These are phyloP conservation scores for Hibiscus mutabilis DNA, from an alignment of 345 rosid genomes.

Conservation along the genomic window DNA sequence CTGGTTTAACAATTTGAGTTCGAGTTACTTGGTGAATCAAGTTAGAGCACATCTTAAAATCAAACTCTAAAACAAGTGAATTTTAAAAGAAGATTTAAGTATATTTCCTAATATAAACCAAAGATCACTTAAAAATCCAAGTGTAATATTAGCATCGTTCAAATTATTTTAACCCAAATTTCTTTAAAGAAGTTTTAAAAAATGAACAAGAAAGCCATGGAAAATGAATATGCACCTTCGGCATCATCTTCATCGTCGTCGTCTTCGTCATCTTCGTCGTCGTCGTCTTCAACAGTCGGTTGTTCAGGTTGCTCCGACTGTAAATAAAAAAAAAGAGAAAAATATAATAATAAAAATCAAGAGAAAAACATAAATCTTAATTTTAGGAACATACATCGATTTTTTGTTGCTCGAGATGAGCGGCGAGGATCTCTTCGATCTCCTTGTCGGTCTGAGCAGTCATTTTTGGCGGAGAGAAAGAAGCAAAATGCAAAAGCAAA, in stretches of 20 bases:
- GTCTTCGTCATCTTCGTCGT: slow-evolving; percentile 60
- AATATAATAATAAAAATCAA: not conserved
- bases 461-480: slow-evolving; percentile 31
- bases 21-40: not conserved
- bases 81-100: no score
- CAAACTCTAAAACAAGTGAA: not conserved
- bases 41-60: not conserved
- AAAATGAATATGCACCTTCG: slow-evolving; percentile 22
- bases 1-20: not conserved
- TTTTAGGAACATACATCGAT: slow-evolving; percentile 31
- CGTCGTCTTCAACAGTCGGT: slow-evolving; percentile 46
- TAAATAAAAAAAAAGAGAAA: not conserved
- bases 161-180: not conserved
- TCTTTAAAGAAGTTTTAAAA: not conserved
- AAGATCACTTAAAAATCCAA: not conserved
- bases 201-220: not conserved
- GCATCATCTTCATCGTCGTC: slow-evolving; percentile 55
- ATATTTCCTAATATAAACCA: not conserved
- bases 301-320: slow-evolving; percentile 28
- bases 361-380: not conserved
- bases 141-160: not conserved
- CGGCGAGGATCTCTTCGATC: slow-evolving; percentile 59
- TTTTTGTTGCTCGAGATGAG: slow-evolving; percentile 57
- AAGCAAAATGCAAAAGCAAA: no score
- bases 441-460: slow-evolving; percentile 58